phyloP scores from a whole-genome alignment of 148 eudicot genomes.

The Beta vulgaris region DNA sequence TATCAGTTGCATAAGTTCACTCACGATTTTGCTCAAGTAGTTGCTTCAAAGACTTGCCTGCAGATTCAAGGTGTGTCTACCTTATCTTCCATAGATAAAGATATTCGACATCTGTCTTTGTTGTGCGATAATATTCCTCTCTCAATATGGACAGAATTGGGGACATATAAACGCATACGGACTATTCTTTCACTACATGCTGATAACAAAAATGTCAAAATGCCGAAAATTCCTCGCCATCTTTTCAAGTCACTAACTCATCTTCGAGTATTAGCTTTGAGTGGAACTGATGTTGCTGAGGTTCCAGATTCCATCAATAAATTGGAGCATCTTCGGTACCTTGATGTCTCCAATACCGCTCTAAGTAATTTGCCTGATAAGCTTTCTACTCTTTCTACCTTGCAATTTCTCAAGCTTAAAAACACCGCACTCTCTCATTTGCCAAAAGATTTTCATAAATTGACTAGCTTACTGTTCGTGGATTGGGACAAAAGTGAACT shows the following conservation, averaged over 20 bases:
- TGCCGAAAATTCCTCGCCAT: neutral
- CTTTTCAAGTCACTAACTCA: neutral
- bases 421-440: neutral
- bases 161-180: neutral
- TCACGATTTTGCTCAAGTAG: neutral
- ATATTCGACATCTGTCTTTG: conserved; percentile 14
- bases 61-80: neutral
- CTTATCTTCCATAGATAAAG: neutral
- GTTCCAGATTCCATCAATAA: conserved; percentile 8
- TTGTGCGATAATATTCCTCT: no score
- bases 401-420: conserved; percentile 19
- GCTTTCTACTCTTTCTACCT: neutral
- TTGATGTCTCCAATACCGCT: conserved; percentile 19
- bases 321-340: neutral
- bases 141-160: neutral
- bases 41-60: conserved; percentile 6
- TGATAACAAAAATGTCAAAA: neutral
- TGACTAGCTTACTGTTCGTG: conserved; percentile 3
- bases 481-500: conserved; percentile 12
- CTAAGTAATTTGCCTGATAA: conserved; percentile 11
- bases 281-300: neutral
- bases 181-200: neutral
- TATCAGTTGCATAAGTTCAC: neutral
- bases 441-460: neutral
- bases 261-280: conserved; percentile 19